phyloP scores from a whole-genome alignment of 352 stramenopile genomes.

The Pythium scleroteichum region DNA sequence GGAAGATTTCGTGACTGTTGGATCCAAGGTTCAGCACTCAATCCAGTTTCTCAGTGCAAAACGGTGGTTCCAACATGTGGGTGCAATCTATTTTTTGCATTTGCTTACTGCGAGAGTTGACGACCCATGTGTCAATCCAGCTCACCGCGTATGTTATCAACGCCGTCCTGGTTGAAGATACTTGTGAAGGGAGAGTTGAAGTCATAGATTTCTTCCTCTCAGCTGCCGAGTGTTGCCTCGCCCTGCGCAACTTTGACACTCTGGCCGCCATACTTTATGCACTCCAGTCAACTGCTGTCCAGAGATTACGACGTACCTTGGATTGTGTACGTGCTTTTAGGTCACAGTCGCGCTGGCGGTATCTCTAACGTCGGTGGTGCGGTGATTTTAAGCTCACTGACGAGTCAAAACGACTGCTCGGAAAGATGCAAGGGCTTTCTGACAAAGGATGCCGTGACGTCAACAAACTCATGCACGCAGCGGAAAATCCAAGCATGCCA shows the following conservation, averaged over 20 bases:
- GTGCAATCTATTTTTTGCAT: conserved; percentile 3
- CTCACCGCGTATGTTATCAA: conserved; percentile 85
- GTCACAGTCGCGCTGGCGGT: background rate
- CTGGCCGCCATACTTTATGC: conserved; percentile 84
- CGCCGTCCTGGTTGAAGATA: conserved; percentile 70
- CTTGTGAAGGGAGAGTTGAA: conserved; percentile 58
- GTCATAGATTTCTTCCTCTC: conserved; percentile 80
- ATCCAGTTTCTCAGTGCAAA: conserved; percentile 64
- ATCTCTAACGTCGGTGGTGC: no score
- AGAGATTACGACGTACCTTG: conserved; percentile 73
- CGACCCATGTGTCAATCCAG: conserved; percentile 29
- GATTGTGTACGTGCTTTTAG: conserved; percentile 52
- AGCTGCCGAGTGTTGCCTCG: conserved; percentile 67
- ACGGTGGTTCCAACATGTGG: conserved; percentile 86
- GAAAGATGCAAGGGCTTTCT: conserved; percentile 76
- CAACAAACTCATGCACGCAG: conserved; percentile 81
- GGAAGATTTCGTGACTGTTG: conserved; percentile 62
- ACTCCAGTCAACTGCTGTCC: conserved; percentile 85
- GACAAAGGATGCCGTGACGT: conserved; percentile 86
- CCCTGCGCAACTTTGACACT: conserved; percentile 82
- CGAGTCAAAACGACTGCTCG: conserved; percentile 69
- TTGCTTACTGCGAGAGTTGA: background rate
- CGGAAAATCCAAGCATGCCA: conserved; percentile 76
- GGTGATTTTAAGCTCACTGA: conserved; percentile 42
- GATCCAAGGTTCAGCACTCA: conserved; percentile 57